Evolutionary conservation across 1,284 basidiomycete genomes (phyloP), one percentile per base, ranked within the genome.

Genomic region (Puccinia novopanici): DNA sequence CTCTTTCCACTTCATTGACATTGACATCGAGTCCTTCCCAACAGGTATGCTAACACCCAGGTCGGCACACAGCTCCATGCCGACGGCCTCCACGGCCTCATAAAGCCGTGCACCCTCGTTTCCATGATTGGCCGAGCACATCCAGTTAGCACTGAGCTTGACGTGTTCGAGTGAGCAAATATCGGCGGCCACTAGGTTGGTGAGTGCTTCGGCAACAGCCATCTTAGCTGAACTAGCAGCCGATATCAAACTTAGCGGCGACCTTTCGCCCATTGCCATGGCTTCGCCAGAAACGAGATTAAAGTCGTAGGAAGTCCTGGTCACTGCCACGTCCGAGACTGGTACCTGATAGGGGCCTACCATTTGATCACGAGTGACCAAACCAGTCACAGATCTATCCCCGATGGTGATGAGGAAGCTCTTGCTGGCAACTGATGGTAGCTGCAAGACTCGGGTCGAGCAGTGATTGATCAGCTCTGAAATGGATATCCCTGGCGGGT

Each of bases 1-100:
- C 40, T 91, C 86, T 27, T 87, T 83, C 96, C 96, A 99, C 84
- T 91, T 92, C 96, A 98, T 99, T 81, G 93, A 92, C 96, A 99
- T 99, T 45, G 93, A 95, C 97, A 99, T 98, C 3, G 95, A 98
- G 86, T 99, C 96, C 87, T 99, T 99, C 40, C 97, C 96, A 45
- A 99, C 96, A 0, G 96, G 97, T 73, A 99, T 94, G 34, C 94
- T 92, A 30, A 99, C 88, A 13, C 96, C 95, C 17, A 99, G 89
- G 30, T 90, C 90, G n/a, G 96, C 95, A 86, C 97, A 99, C 13
- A 99, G 88, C 82, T 97, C 94, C 88, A 96, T 89, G 13, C 96
- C 96, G 70, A 99, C 90, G 2, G 97, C 94, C 82, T 92, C 87
- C 70, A 99, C 97, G 24, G 95, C 96, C 82, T 93, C 93, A 87